phyloP scores from a whole-genome alignment of 23 red algal species.

The Gracilaria gracilis region DNA sequence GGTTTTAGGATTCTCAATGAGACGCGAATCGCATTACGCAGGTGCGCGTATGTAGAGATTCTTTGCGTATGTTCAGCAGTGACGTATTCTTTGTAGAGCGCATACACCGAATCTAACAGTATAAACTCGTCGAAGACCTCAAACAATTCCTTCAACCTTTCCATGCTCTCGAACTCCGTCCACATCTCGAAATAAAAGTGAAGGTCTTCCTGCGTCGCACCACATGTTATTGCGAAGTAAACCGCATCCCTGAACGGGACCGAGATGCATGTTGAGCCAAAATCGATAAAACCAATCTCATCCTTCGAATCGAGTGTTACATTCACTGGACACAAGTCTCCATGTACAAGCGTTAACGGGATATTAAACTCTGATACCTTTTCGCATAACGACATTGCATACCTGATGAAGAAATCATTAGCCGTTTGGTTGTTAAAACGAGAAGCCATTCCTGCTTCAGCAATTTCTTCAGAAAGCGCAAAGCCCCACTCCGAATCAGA shows the following conservation, averaged over 20 bases:
- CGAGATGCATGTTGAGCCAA: background rate
- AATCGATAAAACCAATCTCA: slow-evolving; percentile 1
- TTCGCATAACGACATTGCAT: background rate
- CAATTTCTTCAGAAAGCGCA: slow-evolving; percentile 7
- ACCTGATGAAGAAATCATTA: background rate
- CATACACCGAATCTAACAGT: too few relatives aligned
- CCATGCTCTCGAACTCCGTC: too few relatives aligned
- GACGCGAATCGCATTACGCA: too few relatives aligned
- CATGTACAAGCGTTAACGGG: slow-evolving; percentile 22
- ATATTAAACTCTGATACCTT: background rate
- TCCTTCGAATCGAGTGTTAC: background rate
- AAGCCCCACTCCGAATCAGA: background rate
- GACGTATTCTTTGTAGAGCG: too few relatives aligned
- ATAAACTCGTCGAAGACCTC: too few relatives aligned
- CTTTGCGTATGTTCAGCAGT: too few relatives aligned
- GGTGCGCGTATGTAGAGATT: too few relatives aligned
- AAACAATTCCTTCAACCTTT: too few relatives aligned
- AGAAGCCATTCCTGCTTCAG: too few relatives aligned
- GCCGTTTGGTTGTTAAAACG: background rate
- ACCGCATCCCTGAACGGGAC: slow-evolving; percentile 8
- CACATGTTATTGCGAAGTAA: background rate
- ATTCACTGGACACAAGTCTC: background rate
- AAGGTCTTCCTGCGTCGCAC: background rate
- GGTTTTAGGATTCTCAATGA: too few relatives aligned
- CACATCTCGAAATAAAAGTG: too few relatives aligned